Conservation (phyloP, 2,329 filamentous ascomycete genomes). For the Dryadomyces sulphureus region DNA sequence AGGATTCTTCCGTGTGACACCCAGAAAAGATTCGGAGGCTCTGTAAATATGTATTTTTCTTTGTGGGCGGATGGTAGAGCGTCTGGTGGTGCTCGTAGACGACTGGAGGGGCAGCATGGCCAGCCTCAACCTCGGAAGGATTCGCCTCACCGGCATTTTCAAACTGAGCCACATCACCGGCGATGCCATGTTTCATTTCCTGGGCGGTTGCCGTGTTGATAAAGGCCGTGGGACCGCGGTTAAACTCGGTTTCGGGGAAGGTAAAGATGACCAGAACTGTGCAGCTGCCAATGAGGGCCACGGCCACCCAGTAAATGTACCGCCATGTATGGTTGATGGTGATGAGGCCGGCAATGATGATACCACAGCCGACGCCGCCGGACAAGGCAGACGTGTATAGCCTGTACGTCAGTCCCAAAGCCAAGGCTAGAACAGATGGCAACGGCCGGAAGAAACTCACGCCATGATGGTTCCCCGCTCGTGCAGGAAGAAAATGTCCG, state of each 20-base stretch:
- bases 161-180: no score
- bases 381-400: constrained; percentile 8
- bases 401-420: not conserved
- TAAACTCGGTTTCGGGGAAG: constrained; percentile 39
- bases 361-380: constrained; percentile 25
- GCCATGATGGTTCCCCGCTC: constrained; percentile 37
- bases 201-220: not conserved
- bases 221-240: constrained; percentile 14
- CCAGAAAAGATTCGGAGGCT: constrained; percentile 23
- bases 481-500: constrained; percentile 42
- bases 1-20: constrained; percentile 27
- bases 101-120: not conserved
- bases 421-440: constrained; percentile 14
- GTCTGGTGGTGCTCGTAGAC: no score
- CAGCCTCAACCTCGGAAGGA: no score
- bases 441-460: constrained; percentile 20
- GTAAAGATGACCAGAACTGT: constrained; percentile 34
- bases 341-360: constrained; percentile 31
- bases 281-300: constrained; percentile 31
- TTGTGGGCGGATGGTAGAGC: not conserved
- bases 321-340: constrained; percentile 33
- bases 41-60: not conserved
- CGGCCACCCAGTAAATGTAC: constrained; percentile 34
- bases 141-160: no score
- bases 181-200: no score